phyloP scores from a whole-genome alignment of 257 asterid species.

The Plectranthus barbatus region DNA sequence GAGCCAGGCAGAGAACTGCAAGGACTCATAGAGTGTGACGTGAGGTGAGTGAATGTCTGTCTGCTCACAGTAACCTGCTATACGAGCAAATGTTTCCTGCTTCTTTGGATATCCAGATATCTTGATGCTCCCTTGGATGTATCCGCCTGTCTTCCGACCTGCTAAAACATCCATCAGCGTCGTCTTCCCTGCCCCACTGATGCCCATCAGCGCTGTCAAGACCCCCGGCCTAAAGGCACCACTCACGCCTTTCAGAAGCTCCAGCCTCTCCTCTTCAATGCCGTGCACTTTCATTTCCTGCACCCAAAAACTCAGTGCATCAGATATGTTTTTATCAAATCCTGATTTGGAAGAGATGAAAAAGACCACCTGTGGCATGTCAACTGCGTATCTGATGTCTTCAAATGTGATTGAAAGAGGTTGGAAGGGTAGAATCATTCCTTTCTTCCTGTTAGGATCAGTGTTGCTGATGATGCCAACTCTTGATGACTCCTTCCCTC shows the following conservation, averaged over 20 bases:
- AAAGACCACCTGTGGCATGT: slow-evolving; percentile 64
- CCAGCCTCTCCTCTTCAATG: slow-evolving; percentile 37
- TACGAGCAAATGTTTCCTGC: slow-evolving; percentile 73
- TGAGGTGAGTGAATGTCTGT: slow-evolving; percentile 81
- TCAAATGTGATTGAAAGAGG: slow-evolving; percentile 75
- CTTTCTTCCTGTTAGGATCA: slow-evolving; percentile 42
- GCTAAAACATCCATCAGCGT: slow-evolving; percentile 78
- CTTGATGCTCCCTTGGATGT: slow-evolving; percentile 51
- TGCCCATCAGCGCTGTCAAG: slow-evolving; percentile 76
- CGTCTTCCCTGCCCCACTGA: slow-evolving; percentile 84
- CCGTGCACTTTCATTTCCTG: slow-evolving; percentile 75
- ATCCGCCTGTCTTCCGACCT: slow-evolving; percentile 81
- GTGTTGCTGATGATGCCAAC: slow-evolving; percentile 30
- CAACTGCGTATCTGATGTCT: slow-evolving; percentile 59
- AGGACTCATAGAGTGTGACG: slow-evolving; percentile 64
- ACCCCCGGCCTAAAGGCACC: slow-evolving; percentile 82
- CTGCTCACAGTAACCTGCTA: slow-evolving; percentile 83
- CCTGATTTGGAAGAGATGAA: neutral
- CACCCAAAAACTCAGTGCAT: too few species aligned
- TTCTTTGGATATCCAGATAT: slow-evolving; percentile 68
- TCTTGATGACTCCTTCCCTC: slow-evolving; percentile 32
- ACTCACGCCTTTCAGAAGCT: slow-evolving; percentile 66
- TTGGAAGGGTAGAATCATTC: slow-evolving; percentile 79
- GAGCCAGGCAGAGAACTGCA: slow-evolving; percentile 68
- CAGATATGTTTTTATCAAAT: too few species aligned